Conservation (phyloP, 2,329 filamentous ascomycete species). For the Albifimbria verrucaria region DNA sequence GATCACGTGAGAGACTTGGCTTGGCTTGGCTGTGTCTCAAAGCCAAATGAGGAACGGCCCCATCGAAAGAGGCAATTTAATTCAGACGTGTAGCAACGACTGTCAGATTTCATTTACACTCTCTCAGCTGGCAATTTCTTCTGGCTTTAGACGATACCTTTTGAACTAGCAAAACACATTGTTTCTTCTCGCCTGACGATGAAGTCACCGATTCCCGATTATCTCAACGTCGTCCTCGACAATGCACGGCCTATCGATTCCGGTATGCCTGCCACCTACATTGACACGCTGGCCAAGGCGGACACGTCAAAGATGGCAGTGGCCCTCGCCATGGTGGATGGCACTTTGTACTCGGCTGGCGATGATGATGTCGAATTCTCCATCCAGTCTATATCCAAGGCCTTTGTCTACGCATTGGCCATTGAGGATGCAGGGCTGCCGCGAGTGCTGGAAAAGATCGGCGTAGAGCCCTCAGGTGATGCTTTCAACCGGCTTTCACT, state of each 20-base stretch:
- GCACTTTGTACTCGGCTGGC: constrained; percentile 34
- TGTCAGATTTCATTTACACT: no score
- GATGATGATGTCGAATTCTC: constrained; percentile 37
- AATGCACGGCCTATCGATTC: constrained; percentile 24
- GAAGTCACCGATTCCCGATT: constrained; percentile 33
- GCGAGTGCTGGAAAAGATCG: constrained; percentile 33
- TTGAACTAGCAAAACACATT: no score
- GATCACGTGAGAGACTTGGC: no score
- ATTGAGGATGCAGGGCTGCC: constrained; percentile 33
- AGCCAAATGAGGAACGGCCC: no score
- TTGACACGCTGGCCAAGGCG: constrained; percentile 33
- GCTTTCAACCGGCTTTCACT: constrained; percentile 32
- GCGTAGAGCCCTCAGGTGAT: constrained; percentile 36
- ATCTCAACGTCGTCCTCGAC: constrained; percentile 27
- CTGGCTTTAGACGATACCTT: no score
- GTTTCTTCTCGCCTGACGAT: no score
- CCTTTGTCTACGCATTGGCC: constrained; percentile 36
- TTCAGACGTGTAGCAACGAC: no score
- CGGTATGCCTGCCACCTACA: constrained; percentile 32
- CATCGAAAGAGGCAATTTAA: no score
- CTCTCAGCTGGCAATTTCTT: no score
- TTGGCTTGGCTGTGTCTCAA: no score
- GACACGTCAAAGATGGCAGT: constrained; percentile 36
- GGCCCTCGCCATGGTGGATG: constrained; percentile 36
- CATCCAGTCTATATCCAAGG: constrained; percentile 38